Percentiles rank a stretch among this genome's conserved stretches.
Conservation (phyloP, 2,329 filamentous ascomycete species). For the Calonectria pauciramosa region DNA sequence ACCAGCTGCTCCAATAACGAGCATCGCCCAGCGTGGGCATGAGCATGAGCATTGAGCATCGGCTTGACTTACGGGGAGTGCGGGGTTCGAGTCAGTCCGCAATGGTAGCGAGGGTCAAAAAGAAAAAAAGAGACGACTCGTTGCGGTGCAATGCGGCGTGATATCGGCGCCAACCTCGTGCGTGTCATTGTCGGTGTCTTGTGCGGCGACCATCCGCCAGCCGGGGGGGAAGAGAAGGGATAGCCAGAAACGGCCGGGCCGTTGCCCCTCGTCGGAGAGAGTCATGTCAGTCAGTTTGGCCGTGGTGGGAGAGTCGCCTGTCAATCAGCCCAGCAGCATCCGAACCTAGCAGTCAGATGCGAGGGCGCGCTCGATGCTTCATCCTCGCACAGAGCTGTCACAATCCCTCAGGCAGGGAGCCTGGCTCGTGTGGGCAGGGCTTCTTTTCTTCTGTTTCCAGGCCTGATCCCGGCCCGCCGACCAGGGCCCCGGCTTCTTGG, state of each 20-base stretch:
- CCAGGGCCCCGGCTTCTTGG: slow-evolving; percentile 1
- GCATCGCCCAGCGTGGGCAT: not conserved
- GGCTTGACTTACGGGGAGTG: slow-evolving; percentile 2
- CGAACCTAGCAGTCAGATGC: slow-evolving; percentile 10
- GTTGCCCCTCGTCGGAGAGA: not conserved
- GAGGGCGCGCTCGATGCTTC: not conserved
- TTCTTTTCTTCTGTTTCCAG: slow-evolving; percentile 19
- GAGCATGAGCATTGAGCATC: not conserved
- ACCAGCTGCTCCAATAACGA: not conserved
- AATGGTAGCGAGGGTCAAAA: not conserved
- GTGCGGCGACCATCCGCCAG: not conserved
- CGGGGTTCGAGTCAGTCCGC: slow-evolving; percentile 11
- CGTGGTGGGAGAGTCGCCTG: slow-evolving; percentile 22
- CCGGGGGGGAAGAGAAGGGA: not conserved
- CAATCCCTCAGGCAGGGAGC: not conserved
- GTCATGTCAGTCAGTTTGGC: slow-evolving; percentile 21
- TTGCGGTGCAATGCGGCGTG: not conserved
- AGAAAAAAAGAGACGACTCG: not conserved
- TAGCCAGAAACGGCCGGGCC: slow-evolving; percentile 3
- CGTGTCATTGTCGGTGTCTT: slow-evolving; percentile 8
- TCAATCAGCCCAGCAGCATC: slow-evolving; percentile 24
- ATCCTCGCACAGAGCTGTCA: slow-evolving; percentile 9
- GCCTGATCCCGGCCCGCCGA: slow-evolving; percentile 8
- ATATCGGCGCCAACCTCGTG: slow-evolving; percentile 8
- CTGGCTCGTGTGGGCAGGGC: slow-evolving; percentile 17